These are phyloP conservation scores for Aegilops bicornis DNA, from an alignment of 176 grass and related monocot species.

Conservation along the genomic window DNA sequence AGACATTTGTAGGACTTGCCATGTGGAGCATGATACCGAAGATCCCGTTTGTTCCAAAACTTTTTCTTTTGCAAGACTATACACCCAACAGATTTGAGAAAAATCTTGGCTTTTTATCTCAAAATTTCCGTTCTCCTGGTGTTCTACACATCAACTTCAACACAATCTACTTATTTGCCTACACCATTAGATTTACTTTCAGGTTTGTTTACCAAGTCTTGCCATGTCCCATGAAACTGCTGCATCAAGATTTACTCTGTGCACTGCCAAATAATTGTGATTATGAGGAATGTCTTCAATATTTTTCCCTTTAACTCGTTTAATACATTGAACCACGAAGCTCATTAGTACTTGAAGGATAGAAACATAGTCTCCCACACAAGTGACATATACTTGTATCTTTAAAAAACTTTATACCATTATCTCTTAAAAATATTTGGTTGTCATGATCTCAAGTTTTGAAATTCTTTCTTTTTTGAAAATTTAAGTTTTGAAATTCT, in stretches of 20 bases:
- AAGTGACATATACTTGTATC: conserved; percentile 23
- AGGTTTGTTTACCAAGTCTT: conserved; percentile 31
- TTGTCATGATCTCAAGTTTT: neutral
- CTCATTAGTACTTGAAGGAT: conserved; percentile 27
- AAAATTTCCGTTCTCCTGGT: too few relatives aligned
- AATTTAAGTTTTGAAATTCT: too few relatives aligned
- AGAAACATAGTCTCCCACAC: conserved; percentile 46
- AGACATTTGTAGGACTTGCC: too few relatives aligned
- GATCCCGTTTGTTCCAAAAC: too few relatives aligned
- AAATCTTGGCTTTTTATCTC: too few relatives aligned
- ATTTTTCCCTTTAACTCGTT: conserved; percentile 4
- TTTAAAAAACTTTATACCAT: neutral
- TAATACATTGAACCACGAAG: conserved; percentile 23
- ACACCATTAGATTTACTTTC: conserved; percentile 31
- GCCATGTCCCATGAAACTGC: neutral
- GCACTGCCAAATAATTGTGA: neutral
- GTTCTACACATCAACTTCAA: too few relatives aligned
- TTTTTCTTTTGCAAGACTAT: too few relatives aligned
- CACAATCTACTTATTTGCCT: conserved; percentile 34
- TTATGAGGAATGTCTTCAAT: neutral
- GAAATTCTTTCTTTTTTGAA: too few relatives aligned
- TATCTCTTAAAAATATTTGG: conserved; percentile 13
- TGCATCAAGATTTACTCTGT: conserved; percentile 10
- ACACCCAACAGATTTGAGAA: too few relatives aligned
- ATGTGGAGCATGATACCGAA: too few relatives aligned